These are phyloP conservation scores for Coniferiporia sulphurascens DNA, from an alignment of 1,284 basidiomycete species.

Conservation along the genomic window DNA sequence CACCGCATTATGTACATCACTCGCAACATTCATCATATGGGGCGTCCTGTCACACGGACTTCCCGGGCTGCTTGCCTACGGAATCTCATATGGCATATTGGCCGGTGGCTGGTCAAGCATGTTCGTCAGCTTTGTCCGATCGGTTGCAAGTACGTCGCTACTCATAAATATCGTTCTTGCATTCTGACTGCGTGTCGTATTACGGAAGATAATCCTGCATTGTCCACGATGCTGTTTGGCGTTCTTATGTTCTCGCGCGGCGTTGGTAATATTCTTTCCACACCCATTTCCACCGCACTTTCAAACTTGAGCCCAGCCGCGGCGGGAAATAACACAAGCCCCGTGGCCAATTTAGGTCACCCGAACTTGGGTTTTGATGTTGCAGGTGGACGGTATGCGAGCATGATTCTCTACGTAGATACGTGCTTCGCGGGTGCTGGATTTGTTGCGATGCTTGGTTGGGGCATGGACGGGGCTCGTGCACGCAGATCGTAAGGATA, in stretches of 20 bases:
- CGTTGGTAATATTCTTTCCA: conserved; percentile 38
- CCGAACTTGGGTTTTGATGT: conserved; percentile 30
- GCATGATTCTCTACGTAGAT: conserved; percentile 34
- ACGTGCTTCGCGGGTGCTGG: conserved; percentile 34
- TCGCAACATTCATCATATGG: conserved; percentile 36
- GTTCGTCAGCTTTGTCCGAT: conserved; percentile 31
- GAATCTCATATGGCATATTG: conserved; percentile 31
- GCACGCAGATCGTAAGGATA: no score
- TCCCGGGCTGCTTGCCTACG: conserved; percentile 31
- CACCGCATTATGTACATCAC: conserved; percentile 27
- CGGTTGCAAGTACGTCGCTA: conserved; percentile 25
- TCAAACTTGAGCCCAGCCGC: conserved; percentile 5
- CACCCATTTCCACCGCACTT: conserved; percentile 36
- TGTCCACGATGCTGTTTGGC: conserved; percentile 33
- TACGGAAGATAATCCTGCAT: conserved; percentile 33
- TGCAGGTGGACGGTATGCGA: conserved; percentile 30
- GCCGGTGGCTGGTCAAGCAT: conserved; percentile 36
- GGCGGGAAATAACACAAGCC: not conserved
- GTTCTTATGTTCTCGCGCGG: conserved; percentile 35
- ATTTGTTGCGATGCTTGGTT: conserved; percentile 25
- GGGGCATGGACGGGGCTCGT: no score
- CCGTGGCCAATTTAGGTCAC: not conserved
- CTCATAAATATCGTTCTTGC: no score
- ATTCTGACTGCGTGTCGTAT: not conserved
- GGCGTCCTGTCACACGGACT: conserved; percentile 33